Conservation (phyloP, 2,329 filamentous ascomycete species). For the Metarhizium rileyi region DNA sequence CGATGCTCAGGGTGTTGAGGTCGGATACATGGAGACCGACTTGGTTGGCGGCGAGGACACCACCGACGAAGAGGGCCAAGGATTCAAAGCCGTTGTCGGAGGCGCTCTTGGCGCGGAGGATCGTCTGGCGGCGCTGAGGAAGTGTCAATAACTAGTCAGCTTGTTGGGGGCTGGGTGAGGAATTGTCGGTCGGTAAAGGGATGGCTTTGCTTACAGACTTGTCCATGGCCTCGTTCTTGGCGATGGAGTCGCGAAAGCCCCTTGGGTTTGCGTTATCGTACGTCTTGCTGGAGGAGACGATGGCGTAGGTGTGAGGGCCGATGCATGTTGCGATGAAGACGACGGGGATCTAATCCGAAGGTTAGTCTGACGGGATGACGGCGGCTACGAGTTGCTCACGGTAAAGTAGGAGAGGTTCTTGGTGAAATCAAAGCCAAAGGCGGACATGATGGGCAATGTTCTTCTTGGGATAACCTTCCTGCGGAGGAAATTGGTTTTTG, state of each 20-base stretch:
- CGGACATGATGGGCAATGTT: constrained; percentile 17
- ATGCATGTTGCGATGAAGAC: constrained; percentile 24
- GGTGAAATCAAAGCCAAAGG: constrained; percentile 23
- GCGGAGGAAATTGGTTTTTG: no score
- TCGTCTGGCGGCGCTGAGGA: constrained; percentile 39
- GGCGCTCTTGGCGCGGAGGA: constrained; percentile 43
- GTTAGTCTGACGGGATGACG: neutral
- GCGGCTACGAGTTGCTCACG: neutral
- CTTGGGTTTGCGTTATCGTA: constrained; percentile 32
- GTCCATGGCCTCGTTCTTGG: constrained; percentile 21
- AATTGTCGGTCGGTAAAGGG: neutral
- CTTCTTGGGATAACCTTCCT: no score
- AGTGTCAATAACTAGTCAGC: no score
- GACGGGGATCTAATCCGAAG: constrained; percentile 27
- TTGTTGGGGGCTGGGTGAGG: neutral
- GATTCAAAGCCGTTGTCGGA: constrained; percentile 34
- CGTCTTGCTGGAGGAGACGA: constrained; percentile 18
- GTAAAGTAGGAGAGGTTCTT: constrained; percentile 9
- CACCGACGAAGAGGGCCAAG: constrained; percentile 31
- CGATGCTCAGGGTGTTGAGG: constrained; percentile 30
- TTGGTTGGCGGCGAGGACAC: constrained; percentile 36
- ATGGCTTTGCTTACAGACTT: constrained; percentile 20
- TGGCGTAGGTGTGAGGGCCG: constrained; percentile 26
- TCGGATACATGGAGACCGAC: constrained; percentile 25
- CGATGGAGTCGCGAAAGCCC: constrained; percentile 19